Conservation (phyloP, 2,329 filamentous ascomycete genomes). For the Talaromyces piceae region DNA sequence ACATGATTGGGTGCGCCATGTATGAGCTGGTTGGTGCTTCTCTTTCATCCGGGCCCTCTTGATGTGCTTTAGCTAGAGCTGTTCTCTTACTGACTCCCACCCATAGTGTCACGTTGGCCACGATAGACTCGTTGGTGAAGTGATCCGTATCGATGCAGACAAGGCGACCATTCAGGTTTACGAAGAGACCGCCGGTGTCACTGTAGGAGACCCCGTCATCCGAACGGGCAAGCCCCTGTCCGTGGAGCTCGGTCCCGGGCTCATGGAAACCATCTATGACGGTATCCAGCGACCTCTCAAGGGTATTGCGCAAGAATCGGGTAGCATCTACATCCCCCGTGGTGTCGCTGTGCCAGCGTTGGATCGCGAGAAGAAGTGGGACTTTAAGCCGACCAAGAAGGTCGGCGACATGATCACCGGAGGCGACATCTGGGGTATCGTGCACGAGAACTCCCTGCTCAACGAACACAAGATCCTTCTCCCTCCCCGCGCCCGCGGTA, state of each 20-base stretch:
- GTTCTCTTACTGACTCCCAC: slow-evolving; percentile 5
- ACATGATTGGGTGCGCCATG: slow-evolving; percentile 99
- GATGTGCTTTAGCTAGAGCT: not conserved
- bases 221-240: slow-evolving; percentile 93
- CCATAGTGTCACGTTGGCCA: slow-evolving; percentile 79
- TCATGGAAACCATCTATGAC: slow-evolving; percentile 99
- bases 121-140: slow-evolving; percentile 87
- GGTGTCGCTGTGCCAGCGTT: slow-evolving; percentile 83
- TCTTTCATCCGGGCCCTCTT: too few relatives aligned
- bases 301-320: slow-evolving; percentile 66
- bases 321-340: slow-evolving; percentile 96
- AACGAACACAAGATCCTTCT: slow-evolving; percentile 88
- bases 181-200: slow-evolving; percentile 96
- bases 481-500: slow-evolving; percentile 81
- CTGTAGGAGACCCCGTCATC: slow-evolving; percentile 83
- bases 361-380: slow-evolving; percentile 90
- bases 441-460: slow-evolving; percentile 94
- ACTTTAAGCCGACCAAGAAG: slow-evolving; percentile 81
- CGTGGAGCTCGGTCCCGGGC: slow-evolving; percentile 90
- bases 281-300: slow-evolving; percentile 94
- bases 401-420: slow-evolving; percentile 95
- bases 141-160: slow-evolving; percentile 94
- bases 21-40: slow-evolving; percentile 91
- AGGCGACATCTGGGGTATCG: slow-evolving; percentile 89
- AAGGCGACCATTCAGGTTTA: slow-evolving; percentile 98